Evolutionary conservation across 2,329 filamentous ascomycete species (phyloP), one percentile per base, ranked within the genome.

Genomic region (Aspergillus calidoustus): DNA sequence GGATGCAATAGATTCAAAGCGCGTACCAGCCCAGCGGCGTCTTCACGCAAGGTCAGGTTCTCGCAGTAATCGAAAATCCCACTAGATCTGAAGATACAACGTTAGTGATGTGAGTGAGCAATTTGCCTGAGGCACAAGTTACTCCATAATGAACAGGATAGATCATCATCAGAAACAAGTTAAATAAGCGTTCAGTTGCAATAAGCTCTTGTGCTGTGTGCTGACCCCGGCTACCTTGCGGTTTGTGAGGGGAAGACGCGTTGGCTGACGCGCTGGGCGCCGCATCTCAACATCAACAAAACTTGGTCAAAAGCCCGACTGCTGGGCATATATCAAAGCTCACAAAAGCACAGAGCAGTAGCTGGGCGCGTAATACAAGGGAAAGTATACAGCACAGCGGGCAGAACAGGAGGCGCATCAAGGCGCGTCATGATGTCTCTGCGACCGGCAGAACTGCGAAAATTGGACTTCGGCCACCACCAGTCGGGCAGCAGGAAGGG

Each of bases 341-440:
- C 11, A 25, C 19, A 25, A 38, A 22, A 30, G 46, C 38, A 38
- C 9, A 54, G 22, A 22, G 17, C 30, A 53, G 30, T 41, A 47
- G 11, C 34, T 15, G 34, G 15, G n/a, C 22, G 23, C 28, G 9
- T 8, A 23, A 3, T 19, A 31, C 30, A 41, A 46, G 22, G 7
- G 8, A 30, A 49, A 43, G 34, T 31, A 46, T 47, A 59, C 19
- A 60, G 17, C 22, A 46, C 38, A 19, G 30, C 41, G 22, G 22
- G 23, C 23, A 15, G 47, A 58, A 22, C 19, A 23, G 58, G 60
- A 61, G 58, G 60, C 51, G 60, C 59, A 69, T 67, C 58, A 48
- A 68, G 58, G 69, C 72, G 71, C 71, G 71, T 74, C 69, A 68
- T 69, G 67, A 61, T 56, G 63, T 60, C 46, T 57, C 64, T 67